Percentiles rank a stretch among this genome's conserved stretches.
These are phyloP conservation scores for Gymnopus androsaceus DNA, from an alignment of 1,284 basidiomycete genomes.

Conservation along the genomic window DNA sequence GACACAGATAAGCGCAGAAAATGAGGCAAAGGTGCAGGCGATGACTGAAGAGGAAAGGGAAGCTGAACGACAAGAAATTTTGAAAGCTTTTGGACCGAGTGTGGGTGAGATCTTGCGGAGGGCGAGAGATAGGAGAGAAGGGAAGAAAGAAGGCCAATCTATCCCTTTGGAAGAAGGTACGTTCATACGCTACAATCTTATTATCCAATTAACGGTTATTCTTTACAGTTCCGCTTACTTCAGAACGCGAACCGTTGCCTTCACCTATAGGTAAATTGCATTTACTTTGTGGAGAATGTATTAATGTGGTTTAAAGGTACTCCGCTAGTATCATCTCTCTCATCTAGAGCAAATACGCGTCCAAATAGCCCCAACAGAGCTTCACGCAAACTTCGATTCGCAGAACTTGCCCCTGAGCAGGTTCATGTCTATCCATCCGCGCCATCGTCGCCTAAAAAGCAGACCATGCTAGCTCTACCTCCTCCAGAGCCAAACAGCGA, in stretches of 20 bases:
- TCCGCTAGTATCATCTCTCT: conserved; percentile 2
- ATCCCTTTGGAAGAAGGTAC: conserved; percentile 11
- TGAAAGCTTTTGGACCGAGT: conserved; percentile 66
- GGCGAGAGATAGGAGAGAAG: conserved; percentile 48
- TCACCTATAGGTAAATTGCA: not conserved
- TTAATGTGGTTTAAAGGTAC: not conserved
- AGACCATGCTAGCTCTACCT: conserved; percentile 48
- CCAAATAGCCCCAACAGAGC: conserved; percentile 41
- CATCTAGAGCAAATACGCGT: conserved; percentile 33
- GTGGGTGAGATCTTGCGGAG: conserved; percentile 62
- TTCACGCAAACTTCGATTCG: conserved; percentile 46
- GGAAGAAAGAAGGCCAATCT: conserved; percentile 2
- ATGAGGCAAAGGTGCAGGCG: conserved; percentile 49
- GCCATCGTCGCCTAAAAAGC: conserved; percentile 67
- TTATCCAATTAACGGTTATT: not conserved
- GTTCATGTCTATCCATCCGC: conserved; percentile 80
- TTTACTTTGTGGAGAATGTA: not conserved
- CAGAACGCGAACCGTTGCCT: conserved; percentile 6
- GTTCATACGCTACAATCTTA: not conserved
- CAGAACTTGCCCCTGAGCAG: conserved; percentile 45
- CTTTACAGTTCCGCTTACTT: conserved; percentile 7
- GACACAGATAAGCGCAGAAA: conserved; percentile 53
- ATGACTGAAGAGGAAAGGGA: conserved; percentile 65
- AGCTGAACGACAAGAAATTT: conserved; percentile 59
- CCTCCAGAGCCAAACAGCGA: conserved; percentile 47